Base-by-base conservation (phyloP, 345 rosid genomes). In the Atalantia buxifolia region DNA sequence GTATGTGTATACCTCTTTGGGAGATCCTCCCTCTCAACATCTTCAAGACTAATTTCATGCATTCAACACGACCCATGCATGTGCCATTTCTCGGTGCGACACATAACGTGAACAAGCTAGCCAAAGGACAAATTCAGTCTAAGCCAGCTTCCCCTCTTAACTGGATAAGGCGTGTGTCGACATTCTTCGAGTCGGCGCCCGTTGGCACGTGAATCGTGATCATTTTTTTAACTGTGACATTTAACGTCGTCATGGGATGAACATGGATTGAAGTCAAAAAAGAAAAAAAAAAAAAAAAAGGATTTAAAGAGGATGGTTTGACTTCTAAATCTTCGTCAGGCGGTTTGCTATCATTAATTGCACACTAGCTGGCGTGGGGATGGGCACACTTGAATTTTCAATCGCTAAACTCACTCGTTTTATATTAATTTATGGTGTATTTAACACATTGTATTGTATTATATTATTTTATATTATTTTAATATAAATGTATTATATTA, bases 401-500 rank as follows among this genome's bases (percentile, higher is more conserved):
- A 1, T 27, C 13, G 13, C 24, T 24, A 69, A 69, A 69, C 66
- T 14, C 19, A 1, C 9, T 31, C 33, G 53, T 72, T 59, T 72
- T 57, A 5, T 45, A 45, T 27, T 33, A 33, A 33, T 3, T 0
- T 33, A 4, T 0, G 5, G 4, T 33, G 35, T 0, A 33, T 33
- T 33, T 33, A 5, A 1, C 0, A 33, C 1, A 33, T 33, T 33
- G 0, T 33, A 33, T 33, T 4, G 1, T 4, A 31, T 31, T 4
- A 0, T 0, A 33, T 33, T 33, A n/a, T n/a, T n/a, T n/a, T n/a
- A n/a, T n/a, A n/a, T n/a, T n/a, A 33, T 33, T 33, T 33, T 33
- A 0, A 4, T 31, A 0, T 0, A 31, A 0, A 5, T 31, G 33
- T 31, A 31, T 31, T 31, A 0, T 31, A 31, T 31, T 31, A 31